Base-by-base conservation (phyloP, 2,329 filamentous ascomycete species). In the Phialophora expanda region DNA sequence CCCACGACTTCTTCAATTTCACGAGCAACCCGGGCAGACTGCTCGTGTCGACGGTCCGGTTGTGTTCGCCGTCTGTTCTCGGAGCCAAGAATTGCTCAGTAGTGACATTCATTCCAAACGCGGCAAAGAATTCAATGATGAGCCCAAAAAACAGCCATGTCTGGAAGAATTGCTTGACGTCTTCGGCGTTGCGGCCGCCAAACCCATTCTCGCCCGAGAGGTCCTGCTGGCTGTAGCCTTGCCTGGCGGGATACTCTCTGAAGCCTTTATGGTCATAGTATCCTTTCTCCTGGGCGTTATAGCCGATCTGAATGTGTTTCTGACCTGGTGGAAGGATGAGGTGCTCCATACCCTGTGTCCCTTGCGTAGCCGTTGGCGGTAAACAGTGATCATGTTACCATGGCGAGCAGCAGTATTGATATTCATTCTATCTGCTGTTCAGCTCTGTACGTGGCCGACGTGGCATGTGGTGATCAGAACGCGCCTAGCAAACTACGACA, bases 61-160 rank as follows among this genome's bases (percentile, higher is more conserved):
- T 41, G 14, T 41, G 34, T 41, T 41, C 34, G 48, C 11, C 7
- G 48, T 12, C 20, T 22, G 26, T 11, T 20, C 17, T 56, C 8
- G 30, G 53, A 56, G 4, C 9, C 53, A 56, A 28, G n/a, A 56
- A 32, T 28, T 56, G 17, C 24, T 56, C 53, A 22, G 53, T 56
- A 4, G 24, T 56, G 14, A 56, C 28, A 28, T 28, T 4, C 30
- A 56, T 56, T 17, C 53, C 53, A 32, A 56, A 28, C 3, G 30
- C 53, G 22, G 53, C 53, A 17, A 56, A 56, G 53, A 56, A 28
- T 34, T 56, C 53, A 32, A 56, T 56, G 53, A 56, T 7, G 26
- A 56, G 24, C 28, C 53, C 53, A n/a, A 56, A 56, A 28, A 30
- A 28, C 53, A 56, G 53, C 53, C 53, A 56, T 56, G 53, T 56